Conservation (phyloP, 169 alveolate species). For the Plasmodium relictum region DNA sequence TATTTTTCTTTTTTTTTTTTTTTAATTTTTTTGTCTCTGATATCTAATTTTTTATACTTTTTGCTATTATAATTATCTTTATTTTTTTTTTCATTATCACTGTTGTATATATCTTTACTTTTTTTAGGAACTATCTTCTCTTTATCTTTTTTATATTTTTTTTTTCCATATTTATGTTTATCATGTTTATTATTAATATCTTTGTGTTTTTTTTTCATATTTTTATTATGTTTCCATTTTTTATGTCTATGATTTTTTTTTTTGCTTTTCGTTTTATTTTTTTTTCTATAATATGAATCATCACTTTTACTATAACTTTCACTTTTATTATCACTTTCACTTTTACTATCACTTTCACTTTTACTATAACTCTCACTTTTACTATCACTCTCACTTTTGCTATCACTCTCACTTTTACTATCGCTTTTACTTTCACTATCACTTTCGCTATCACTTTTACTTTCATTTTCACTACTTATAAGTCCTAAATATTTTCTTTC, state of each 20-base stretch:
- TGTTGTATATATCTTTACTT: slow-evolving; percentile 1
- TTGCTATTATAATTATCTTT: background rate
- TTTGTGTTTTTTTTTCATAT: slow-evolving; percentile 3
- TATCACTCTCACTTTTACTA: background rate
- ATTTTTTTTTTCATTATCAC: slow-evolving; percentile 1
- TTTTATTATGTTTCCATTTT: background rate
- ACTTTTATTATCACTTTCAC: background rate
- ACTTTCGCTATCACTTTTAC: background rate
- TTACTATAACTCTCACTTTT: background rate
- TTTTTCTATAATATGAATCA: background rate
- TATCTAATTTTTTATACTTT: background rate
- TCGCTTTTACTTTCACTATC: slow-evolving; percentile 20
- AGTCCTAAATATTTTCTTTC: slow-evolving; percentile 64
- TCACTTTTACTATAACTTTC: slow-evolving; percentile 8
- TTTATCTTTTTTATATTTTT: background rate
- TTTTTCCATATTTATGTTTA: background rate
- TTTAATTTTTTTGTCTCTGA: background rate
- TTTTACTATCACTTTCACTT: background rate
- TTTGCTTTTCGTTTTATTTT: too few relatives aligned
- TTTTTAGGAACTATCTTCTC: background rate
- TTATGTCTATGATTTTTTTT: too few relatives aligned
- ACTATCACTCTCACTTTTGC: background rate
- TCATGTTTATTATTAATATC: slow-evolving; percentile 5
- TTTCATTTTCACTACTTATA: slow-evolving; percentile 23
- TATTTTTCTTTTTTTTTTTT: background rate